Percentiles rank a stretch among this genome's conserved stretches.
Conservation (phyloP, 352 stramenopile genomes). For the Heterotrichella gracilis region DNA sequence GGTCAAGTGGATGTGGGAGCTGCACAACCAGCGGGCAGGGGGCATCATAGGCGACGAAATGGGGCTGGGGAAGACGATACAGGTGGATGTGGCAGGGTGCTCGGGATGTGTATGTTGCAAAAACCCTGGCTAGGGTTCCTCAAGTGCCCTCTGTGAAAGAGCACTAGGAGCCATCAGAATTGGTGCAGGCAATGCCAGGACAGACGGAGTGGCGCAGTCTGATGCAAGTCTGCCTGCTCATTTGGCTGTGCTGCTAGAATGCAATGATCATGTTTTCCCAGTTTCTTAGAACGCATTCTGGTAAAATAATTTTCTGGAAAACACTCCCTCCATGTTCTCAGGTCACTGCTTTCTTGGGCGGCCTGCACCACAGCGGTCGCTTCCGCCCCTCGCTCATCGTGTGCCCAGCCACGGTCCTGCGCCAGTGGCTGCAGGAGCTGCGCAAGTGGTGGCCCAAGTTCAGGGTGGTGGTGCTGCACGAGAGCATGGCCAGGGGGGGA, state of each 20-base stretch:
- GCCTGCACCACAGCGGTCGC: conserved; percentile 28
- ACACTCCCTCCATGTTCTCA: conserved; percentile 7
- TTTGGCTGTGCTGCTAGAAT: too few species aligned
- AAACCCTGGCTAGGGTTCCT: too few species aligned
- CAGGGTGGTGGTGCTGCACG: conserved; percentile 48
- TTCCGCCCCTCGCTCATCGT: conserved; percentile 36
- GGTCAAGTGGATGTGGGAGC: conserved; percentile 70
- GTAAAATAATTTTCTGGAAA: too few species aligned
- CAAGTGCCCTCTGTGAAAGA: too few species aligned
- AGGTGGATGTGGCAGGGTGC: too few species aligned
- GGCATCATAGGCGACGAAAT: conserved; percentile 79
- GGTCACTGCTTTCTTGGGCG: conserved; percentile 37
- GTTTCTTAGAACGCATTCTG: too few species aligned
- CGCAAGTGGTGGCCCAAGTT: conserved; percentile 53
- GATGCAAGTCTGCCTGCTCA: too few species aligned
- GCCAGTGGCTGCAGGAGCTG: conserved; percentile 73
- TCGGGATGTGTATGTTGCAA: too few species aligned
- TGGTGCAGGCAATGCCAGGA: too few species aligned
- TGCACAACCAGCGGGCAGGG: conserved; percentile 69
- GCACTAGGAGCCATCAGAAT: too few species aligned
- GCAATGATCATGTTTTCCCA: too few species aligned
- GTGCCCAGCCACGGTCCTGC: conserved; percentile 64
- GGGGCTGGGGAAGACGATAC: conserved; percentile 78
- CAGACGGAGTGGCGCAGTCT: too few species aligned
- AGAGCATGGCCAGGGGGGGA: conserved; percentile 27